Base-by-base conservation (phyloP, 768 basidiomycete genomes). In the Harrya chromipes region DNA sequence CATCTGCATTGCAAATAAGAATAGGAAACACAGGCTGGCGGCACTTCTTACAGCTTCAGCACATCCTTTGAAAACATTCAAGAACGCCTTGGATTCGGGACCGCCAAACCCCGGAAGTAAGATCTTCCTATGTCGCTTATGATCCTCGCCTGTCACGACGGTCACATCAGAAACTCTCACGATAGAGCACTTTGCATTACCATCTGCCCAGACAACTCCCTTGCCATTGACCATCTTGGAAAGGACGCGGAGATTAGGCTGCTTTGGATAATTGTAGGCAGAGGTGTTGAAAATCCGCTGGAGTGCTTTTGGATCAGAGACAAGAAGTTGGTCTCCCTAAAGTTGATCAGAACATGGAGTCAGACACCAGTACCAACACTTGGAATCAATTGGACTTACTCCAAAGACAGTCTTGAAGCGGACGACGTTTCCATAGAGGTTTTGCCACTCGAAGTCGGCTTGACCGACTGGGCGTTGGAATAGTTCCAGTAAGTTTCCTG, bases 51-150 rank as follows among this genome's bases (percentile, higher is more conserved):
- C 68, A 21, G 57, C 51, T 45, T 60, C 58, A 1, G 59, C 69
- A 11, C 57, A 74, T 49, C 67, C 69, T 36, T 66, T 70, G 64
- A 82, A 82, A 36, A 81, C 66, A 19, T 70, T 65, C 9, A 81
- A 68, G 50, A 78, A 80, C 0, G 79, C 70, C 46, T 72, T 80
- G 23, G 74, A 72, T 53, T 81, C 78, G 0, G 75, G 72, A 6
- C 61, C 72, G 41, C 80, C 79, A 49, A 83, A 82, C 4, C 78
- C 80, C 3, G 80, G 81, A 42, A 78, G 67, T 70, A 82, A 74
- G 17, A 79, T 70, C 54, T 71, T 80, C 49, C 78, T 65, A 45
- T 82, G 80, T 40, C 82, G 72, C 59, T 69, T 78, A 51, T 83
- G 82, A 31, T 66, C 73, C n/a, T 72, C 65, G 1, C 73, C 67